Evolutionary conservation across 805 yeast genomes (phyloP).

Genomic region (Lipomyces sp.): DNA sequence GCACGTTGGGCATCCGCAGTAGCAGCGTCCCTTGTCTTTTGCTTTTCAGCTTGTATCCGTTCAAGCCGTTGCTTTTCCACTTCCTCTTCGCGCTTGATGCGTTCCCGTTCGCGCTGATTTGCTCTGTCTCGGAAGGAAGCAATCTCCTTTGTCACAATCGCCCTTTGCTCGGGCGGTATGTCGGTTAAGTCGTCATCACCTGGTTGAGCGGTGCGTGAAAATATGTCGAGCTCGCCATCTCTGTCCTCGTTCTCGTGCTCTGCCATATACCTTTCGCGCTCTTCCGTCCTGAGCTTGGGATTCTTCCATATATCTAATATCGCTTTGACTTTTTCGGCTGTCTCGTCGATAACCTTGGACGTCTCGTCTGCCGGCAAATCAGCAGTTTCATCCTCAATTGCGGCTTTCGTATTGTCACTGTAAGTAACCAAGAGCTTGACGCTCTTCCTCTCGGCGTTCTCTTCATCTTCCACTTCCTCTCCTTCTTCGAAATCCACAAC

Average conservation of each 20-base stretch:
- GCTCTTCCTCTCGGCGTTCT: constrained; percentile 6
- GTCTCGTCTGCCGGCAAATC: neutral
- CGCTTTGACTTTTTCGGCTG: constrained; percentile 2
- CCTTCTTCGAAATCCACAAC: constrained; percentile 13
- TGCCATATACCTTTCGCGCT: neutral
- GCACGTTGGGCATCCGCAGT: constrained; percentile 5
- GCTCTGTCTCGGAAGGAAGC: constrained; percentile 28
- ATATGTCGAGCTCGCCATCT: neutral
- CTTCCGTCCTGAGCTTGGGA: constrained; percentile 11
- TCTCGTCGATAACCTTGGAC: neutral
- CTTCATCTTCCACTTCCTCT: constrained; percentile 22
- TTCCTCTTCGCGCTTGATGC: constrained; percentile 25
- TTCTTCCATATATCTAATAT: constrained; percentile 17
- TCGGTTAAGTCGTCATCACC: constrained; percentile 30
- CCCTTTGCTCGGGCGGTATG: constrained; percentile 27
- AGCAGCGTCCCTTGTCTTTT: constrained; percentile 2
- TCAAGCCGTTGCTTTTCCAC: constrained; percentile 14
- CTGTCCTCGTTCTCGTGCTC: constrained; percentile 9
- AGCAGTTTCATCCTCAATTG: neutral
- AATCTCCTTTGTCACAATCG: constrained; percentile 22
- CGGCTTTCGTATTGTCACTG: constrained; percentile 11
- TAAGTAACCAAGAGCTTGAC: neutral
- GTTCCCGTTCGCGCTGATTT: constrained; percentile 26
- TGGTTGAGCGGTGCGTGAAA: neutral
- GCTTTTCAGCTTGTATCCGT: constrained; percentile 18